These are phyloP conservation scores for Verbascum thapsus DNA, from an alignment of 257 asterid species.

Conservation along the genomic window DNA sequence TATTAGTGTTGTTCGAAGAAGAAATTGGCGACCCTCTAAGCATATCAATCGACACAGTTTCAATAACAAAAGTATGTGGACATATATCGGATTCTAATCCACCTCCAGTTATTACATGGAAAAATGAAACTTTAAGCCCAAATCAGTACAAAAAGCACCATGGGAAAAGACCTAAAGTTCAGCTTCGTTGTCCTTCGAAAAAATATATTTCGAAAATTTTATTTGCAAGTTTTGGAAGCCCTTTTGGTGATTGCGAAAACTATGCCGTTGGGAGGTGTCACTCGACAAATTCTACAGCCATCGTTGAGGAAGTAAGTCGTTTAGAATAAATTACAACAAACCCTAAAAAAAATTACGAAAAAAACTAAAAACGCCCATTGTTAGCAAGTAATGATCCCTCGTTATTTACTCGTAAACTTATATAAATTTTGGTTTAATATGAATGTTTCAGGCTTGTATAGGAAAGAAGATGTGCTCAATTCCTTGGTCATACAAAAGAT, in stretches of 20 bases:
- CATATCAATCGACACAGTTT: constrained; percentile 60
- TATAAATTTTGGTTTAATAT: not conserved
- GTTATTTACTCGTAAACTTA: constrained; percentile 1
- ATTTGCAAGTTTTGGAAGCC: constrained; percentile 54
- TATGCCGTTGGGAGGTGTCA: constrained; percentile 57
- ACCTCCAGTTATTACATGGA: constrained; percentile 35
- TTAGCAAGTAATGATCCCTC: too few relatives aligned
- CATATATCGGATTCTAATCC: constrained; percentile 42
- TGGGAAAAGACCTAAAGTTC: constrained; percentile 40
- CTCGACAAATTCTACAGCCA: constrained; percentile 45
- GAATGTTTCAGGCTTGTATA: constrained; percentile 53
- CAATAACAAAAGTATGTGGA: constrained; percentile 54
- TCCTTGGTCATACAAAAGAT: constrained; percentile 39
- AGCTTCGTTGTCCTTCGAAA: constrained; percentile 46
- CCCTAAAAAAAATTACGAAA: too few relatives aligned
- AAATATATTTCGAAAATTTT: constrained; percentile 34
- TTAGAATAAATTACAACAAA: too few relatives aligned
- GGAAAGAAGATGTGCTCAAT: constrained; percentile 55
- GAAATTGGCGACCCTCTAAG: constrained; percentile 70
- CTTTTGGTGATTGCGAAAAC: constrained; percentile 48
- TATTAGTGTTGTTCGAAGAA: constrained; percentile 74
- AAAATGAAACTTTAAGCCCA: constrained; percentile 14
- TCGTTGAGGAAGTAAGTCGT: constrained; percentile 57
- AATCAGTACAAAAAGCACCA: constrained; percentile 20
- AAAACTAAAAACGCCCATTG: too few relatives aligned